A percentile compares a stretch with the other conserved stretches of the same genome.
These are phyloP conservation scores for Diaporthe ilicicola DNA, from an alignment of 2,329 filamentous ascomycete genomes.

Conservation along the genomic window DNA sequence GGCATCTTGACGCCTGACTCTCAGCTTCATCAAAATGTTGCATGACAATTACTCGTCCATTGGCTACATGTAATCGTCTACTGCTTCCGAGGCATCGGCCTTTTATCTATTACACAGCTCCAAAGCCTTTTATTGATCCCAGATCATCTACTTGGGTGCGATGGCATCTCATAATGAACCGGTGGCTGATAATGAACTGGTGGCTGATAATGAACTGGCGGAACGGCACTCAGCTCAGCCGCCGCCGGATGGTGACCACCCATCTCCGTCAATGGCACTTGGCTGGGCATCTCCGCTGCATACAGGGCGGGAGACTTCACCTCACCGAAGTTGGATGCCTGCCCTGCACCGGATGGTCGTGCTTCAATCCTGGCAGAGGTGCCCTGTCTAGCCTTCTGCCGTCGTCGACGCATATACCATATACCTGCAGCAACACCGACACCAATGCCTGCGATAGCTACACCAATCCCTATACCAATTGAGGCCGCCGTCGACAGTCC, in stretches of 20 bases:
- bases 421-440: not conserved
- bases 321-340: not conserved
- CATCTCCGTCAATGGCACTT: not conserved
- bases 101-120: not conserved
- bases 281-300: not conserved
- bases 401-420: not conserved
- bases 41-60: not conserved
- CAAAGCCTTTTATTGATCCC: not conserved
- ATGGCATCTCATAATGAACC: conserved; percentile 2
- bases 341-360: not conserved
- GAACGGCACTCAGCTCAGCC: not conserved
- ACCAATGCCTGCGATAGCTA: not conserved
- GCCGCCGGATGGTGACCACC: not conserved
- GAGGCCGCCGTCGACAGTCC: conserved; percentile 13
- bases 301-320: not conserved
- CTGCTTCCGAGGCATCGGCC: not conserved
- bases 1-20: not conserved
- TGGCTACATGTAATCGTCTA: not conserved
- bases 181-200: not conserved
- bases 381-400: not conserved
- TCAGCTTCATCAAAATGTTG: not conserved
- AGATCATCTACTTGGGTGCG: not conserved
- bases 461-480: conserved; percentile 8
- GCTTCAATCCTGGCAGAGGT: conserved; percentile 2
- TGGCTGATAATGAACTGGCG: not conserved